Evolutionary conservation across 768 basidiomycete species (phyloP).

Genomic region (Grammothele lineata): DNA sequence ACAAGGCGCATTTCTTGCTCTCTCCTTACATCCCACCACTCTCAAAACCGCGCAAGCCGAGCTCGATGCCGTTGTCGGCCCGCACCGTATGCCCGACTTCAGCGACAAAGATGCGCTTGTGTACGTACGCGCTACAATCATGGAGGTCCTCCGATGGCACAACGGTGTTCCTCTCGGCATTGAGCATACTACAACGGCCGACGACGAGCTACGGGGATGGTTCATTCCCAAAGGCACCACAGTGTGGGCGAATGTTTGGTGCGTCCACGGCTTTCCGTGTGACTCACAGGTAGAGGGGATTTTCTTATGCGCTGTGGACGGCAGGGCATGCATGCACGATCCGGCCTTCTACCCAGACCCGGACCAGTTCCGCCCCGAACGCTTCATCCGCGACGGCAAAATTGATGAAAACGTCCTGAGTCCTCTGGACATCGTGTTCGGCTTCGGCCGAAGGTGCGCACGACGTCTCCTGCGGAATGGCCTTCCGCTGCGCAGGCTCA

Average conservation of each 20-base stretch:
- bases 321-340: slow-evolving; percentile 50
- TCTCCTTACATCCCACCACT: slow-evolving; percentile 9
- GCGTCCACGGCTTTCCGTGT: slow-evolving; percentile 17
- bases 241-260: slow-evolving; percentile 12
- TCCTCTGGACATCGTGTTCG: slow-evolving; percentile 4
- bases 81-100: slow-evolving; percentile 50
- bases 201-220: slow-evolving; percentile 10
- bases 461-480: too few species aligned
- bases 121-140: slow-evolving; percentile 40
- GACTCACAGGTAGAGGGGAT: slow-evolving; percentile 18
- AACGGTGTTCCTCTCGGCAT: slow-evolving; percentile 35
- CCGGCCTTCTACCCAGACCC: slow-evolving; percentile 43
- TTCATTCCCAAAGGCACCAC: slow-evolving; percentile 24
- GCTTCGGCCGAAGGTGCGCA: slow-evolving; percentile 15
- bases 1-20: slow-evolving; percentile 3
- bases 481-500: too few species aligned
- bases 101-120: slow-evolving; percentile 34
- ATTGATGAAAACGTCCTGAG: slow-evolving; percentile 18
- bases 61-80: slow-evolving; percentile 53
- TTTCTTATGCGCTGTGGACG: slow-evolving; percentile 10
- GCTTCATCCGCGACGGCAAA: slow-evolving; percentile 34
- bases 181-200: neutral
- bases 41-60: slow-evolving; percentile 53
- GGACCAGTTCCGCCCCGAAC: slow-evolving; percentile 43
- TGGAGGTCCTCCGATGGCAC: slow-evolving; percentile 50